Conservation (phyloP, 2,329 filamentous ascomycete genomes). For the Fusarium sp. region DNA sequence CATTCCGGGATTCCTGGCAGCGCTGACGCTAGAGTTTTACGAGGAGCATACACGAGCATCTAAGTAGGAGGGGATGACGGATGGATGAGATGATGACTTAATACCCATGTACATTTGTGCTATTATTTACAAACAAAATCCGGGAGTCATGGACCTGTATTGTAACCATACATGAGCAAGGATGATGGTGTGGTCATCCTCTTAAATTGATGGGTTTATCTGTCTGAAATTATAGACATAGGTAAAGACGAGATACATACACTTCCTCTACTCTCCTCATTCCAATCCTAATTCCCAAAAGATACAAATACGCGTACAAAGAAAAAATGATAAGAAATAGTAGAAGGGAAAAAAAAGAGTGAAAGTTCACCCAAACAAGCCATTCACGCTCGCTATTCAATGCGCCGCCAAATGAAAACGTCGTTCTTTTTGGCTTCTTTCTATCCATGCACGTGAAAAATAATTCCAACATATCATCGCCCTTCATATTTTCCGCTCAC, state of each 20-base stretch:
- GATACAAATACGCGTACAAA: constrained; percentile 38
- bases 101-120: constrained; percentile 46
- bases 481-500: constrained; percentile 83
- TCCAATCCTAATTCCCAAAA: constrained; percentile 20
- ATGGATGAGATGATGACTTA: constrained; percentile 44
- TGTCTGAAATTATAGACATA: constrained; percentile 33
- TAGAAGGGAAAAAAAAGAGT: constrained; percentile 33
- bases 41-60: constrained; percentile 70
- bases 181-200: too few relatives aligned
- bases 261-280: constrained; percentile 19
- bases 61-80: constrained; percentile 17
- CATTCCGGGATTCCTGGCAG: constrained; percentile 93
- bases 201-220: constrained; percentile 12
- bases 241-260: constrained; percentile 26
- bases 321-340: constrained; percentile 18
- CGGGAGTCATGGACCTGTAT: not conserved
- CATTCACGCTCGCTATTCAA: constrained; percentile 51
- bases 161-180: not conserved
- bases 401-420: constrained; percentile 52
- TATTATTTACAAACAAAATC: constrained; percentile 13
- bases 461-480: constrained; percentile 34
- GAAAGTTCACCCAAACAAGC: constrained; percentile 43
- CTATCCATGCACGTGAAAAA: constrained; percentile 42
- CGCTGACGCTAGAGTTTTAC: constrained; percentile 93
- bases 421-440: constrained; percentile 21